A percentile compares a stretch with the other conserved stretches of the same genome.
Evolutionary conservation across 345 rosid genomes (phyloP).

Genomic region (Camelina laxa): DNA sequence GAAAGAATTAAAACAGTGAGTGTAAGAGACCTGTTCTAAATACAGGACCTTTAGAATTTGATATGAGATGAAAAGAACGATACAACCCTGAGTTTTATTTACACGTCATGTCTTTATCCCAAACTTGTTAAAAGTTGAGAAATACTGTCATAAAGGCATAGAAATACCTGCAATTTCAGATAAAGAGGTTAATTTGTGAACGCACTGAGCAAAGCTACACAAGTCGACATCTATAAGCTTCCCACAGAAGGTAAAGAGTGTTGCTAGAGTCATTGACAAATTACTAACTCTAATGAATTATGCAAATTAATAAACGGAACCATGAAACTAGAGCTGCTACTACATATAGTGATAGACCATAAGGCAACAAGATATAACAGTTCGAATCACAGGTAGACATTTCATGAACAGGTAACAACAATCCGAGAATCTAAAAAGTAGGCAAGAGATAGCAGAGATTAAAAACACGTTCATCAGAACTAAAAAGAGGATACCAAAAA

Average conservation of each 20-base stretch:
- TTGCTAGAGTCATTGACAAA: background rate
- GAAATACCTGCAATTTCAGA: constrained; percentile 39
- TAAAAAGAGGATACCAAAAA: background rate
- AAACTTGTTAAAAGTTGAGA: constrained; percentile 32
- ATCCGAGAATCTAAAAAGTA: constrained; percentile 13
- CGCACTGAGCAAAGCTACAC: constrained; percentile 15
- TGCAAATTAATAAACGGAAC: background rate
- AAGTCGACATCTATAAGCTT: background rate
- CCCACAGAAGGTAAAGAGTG: background rate
- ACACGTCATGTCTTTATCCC: constrained; percentile 19
- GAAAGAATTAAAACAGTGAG: background rate
- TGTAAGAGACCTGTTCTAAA: constrained; percentile 5
- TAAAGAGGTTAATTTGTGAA: background rate
- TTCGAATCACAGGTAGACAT: background rate
- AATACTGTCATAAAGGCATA: constrained; percentile 42
- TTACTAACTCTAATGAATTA: background rate
- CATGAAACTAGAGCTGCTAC: constrained; percentile 3
- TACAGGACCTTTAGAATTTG: constrained; percentile 6
- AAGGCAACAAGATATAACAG: background rate
- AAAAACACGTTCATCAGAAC: background rate
- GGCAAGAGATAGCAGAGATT: background rate
- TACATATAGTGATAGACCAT: background rate
- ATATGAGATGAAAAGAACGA: constrained; percentile 1
- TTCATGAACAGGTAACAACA: constrained; percentile 16
- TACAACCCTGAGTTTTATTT: constrained; percentile 2